Base-by-base conservation (phyloP, 1,139 yeast genomes). In the Geotrichum bryndzae region DNA sequence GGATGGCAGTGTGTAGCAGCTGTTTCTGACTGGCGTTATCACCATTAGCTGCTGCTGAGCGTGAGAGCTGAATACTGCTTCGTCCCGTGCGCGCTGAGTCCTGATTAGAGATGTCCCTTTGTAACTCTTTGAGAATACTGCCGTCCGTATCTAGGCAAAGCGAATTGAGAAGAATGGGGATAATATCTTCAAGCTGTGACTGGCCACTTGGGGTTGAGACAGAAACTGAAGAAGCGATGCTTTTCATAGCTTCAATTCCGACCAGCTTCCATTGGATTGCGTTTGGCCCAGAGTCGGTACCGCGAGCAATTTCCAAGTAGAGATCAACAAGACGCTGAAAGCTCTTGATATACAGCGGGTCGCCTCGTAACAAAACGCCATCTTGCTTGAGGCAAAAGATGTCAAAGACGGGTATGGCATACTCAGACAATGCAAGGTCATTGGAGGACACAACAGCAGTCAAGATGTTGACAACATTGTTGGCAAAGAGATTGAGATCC, bases 401-500 rank as follows among this genome's bases (percentile, higher is more conserved):
- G 15, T 79, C 77, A 68, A 83, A 88, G 60, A 73, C 70, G 51
- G 68, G 63, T 11, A 66, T 61, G 15, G 84, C 80, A 54, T 80
- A 78, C 68, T 85, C 84, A 64, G 84, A 79, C 22, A 87, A 76
- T 0, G 83, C 77, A 58, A 87, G 71, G 68, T 89, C 96, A 22
- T 77, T 78, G 11, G 82, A 76, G 23, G 76, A 69, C 54, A 85
- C 68, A 23, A 85, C 80, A 8, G 75, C 69, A 46, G 72, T 70
- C 63, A 87, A 68, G n/a, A 80, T 72, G 15, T 70, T 68, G 27
- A 77, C 72, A 8, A 78, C 74, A 63, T 76, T 71, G 56, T 78
- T 79, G 0, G 97, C 95, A 77, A 90, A 87, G 52, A 91, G 87
- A 66, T 89, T 90, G 71, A 94, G 78, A 71, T 94, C 95, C 64